Evolutionary conservation across 2,329 filamentous ascomycete species (phyloP), one percentile per base, ranked within the genome.

Genomic region (Drechslerella coelobrocha): DNA sequence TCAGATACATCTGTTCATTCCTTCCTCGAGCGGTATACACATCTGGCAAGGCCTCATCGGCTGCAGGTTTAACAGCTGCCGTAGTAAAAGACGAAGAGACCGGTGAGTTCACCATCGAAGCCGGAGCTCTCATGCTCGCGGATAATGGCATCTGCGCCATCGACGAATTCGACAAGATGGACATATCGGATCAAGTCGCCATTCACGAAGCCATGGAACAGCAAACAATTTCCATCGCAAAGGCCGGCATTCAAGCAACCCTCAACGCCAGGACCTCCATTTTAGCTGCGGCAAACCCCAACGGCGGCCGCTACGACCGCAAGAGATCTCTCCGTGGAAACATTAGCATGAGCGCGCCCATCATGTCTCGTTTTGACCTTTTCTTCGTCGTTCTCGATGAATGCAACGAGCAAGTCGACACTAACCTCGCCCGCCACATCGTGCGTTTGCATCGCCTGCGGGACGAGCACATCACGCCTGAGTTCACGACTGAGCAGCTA

Each of bases 141-240:
- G 89, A 97, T 77, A 97, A 96, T 75, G 94, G 94, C 59, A 95
- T 97, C 76, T 99, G 94, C 79, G 92, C 92, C 68, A 99, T 99
- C 78, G 94, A 99, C 78, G 94, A 99, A 78, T 99, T 99, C 76
- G 94, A 99, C 85, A 99, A 99, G 82, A 99, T 99, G 94, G 94
- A 99, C 77, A 90, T 99, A 72, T 87, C 83, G 56, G 94, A 99
- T 78, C 94, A 99, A 81, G 94, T 99, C 61, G 94, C 94, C 74
- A 99, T 99, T 77, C 94, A 99, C 84, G 94, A 99, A 86, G 94
- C 94, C 68, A 99, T 99, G 94, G 94, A 99, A 85, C 94, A 99
- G 82, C 94, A 99, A 81, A 99, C 94, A 3, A 99, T 99, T 74
- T 97, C 92, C 7, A 99, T 99, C 76, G 93, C 94, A 69, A 99